A percentile compares a stretch with the other conserved stretches of the same genome.
Conservation (phyloP, 306 rosid genomes). For the Cucurbita maxima region DNA sequence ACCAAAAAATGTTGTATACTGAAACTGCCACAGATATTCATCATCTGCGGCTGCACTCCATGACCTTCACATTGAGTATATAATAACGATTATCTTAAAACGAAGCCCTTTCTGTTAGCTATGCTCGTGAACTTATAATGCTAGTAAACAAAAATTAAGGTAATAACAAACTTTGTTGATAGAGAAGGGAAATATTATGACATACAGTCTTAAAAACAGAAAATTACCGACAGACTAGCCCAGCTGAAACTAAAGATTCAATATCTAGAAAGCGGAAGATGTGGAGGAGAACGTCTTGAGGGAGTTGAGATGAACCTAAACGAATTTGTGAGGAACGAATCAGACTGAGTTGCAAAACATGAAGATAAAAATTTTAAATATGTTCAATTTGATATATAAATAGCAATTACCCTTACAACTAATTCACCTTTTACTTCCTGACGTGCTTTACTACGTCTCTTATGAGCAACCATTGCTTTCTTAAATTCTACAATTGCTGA, state of each 20-base stretch:
- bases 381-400: background rate
- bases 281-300: slow-evolving; percentile 55
- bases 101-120: background rate
- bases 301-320: slow-evolving; percentile 45
- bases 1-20: slow-evolving; percentile 30
- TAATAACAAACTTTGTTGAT: background rate
- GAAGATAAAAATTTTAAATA: background rate
- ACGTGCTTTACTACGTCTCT: slow-evolving; percentile 43
- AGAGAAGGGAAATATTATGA: background rate
- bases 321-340: background rate
- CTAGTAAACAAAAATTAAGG: background rate
- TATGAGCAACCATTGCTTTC: slow-evolving; percentile 65
- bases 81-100: slow-evolving; percentile 5
- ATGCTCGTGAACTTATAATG: background rate
- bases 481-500: slow-evolving; percentile 53
- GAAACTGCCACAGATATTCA: slow-evolving; percentile 50
- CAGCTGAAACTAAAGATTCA: slow-evolving; percentile 45
- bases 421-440: slow-evolving; percentile 42
- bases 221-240: slow-evolving; percentile 52
- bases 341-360: background rate
- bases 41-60: slow-evolving; percentile 81
- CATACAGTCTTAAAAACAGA: background rate
- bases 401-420: background rate
- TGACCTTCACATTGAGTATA: slow-evolving; percentile 38
- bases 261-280: slow-evolving; percentile 57